Evolutionary conservation across 345 rosid genomes (phyloP).

Genomic region (Boechera stricta): DNA sequence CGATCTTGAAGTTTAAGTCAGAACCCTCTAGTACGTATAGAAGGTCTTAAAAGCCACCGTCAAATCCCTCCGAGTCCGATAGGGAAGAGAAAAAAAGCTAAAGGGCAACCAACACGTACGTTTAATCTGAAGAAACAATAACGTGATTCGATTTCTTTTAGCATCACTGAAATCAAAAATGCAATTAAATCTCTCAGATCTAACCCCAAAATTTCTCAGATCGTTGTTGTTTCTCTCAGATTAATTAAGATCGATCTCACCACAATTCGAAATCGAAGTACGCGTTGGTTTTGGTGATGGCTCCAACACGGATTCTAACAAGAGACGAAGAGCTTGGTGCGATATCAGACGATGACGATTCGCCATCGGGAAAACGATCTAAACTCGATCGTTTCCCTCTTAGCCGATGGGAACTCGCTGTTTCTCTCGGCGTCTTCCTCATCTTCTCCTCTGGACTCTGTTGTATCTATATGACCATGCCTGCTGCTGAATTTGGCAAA

Average conservation of each 20-base stretch:
- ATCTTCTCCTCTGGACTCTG: slow-evolving; percentile 71
- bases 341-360: slow-evolving; percentile 60
- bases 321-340: slow-evolving; percentile 65
- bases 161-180: no score
- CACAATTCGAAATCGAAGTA: no score
- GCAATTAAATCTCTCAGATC: no score
- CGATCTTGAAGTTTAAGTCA: no score
- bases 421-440: slow-evolving; percentile 68
- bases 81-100: neutral
- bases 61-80: neutral
- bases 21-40: neutral
- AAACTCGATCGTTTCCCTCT: slow-evolving; percentile 80
- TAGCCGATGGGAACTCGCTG: slow-evolving; percentile 80
- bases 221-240: no score
- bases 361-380: slow-evolving; percentile 68
- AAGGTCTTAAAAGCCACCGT: slow-evolving; percentile 11
- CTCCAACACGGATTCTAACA: slow-evolving; percentile 61
- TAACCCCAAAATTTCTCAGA: no score
- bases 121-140: no score
- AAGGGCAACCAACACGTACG: neutral
- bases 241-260: no score
- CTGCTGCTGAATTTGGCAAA: slow-evolving; percentile 76
- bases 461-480: slow-evolving; percentile 86
- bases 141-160: no score
- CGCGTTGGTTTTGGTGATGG: slow-evolving; percentile 40